Percentiles rank a stretch among this genome's conserved stretches.
These are phyloP conservation scores for Cydonia oblonga DNA, from an alignment of 331 rosid species.

Conservation along the genomic window DNA sequence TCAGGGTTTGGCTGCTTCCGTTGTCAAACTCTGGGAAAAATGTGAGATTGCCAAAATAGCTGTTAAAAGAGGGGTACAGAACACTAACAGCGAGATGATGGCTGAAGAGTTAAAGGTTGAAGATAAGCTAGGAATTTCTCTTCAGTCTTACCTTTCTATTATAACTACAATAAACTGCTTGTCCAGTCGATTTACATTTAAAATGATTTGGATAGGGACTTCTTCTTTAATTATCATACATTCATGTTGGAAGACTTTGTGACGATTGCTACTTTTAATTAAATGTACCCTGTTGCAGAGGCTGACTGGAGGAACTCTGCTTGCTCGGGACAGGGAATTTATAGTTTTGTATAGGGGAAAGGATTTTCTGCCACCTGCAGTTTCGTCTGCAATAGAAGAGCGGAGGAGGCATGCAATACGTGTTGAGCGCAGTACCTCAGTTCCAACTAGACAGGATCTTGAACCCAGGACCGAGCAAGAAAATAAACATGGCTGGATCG, in stretches of 20 bases:
- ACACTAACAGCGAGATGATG: slow-evolving; percentile 71
- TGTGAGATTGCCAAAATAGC: slow-evolving; percentile 91
- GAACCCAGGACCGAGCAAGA: slow-evolving; percentile 23
- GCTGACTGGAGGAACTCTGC: slow-evolving; percentile 83
- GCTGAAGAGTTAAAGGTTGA: slow-evolving; percentile 84
- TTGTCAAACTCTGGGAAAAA: slow-evolving; percentile 84
- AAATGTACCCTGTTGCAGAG: slow-evolving; percentile 34
- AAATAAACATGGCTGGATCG: slow-evolving; percentile 14
- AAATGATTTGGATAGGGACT: neutral
- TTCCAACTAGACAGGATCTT: slow-evolving; percentile 12
- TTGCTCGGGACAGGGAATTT: slow-evolving; percentile 76
- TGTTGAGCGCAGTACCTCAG: slow-evolving; percentile 14
- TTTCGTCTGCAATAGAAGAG: slow-evolving; percentile 78
- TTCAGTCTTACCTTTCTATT: neutral
- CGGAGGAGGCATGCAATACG: slow-evolving; percentile 36
- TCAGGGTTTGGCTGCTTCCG: slow-evolving; percentile 83
- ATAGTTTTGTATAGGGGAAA: slow-evolving; percentile 82
- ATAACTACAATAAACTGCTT: neutral
- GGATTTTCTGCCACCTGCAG: slow-evolving; percentile 81
- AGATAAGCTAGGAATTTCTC: slow-evolving; percentile 1
- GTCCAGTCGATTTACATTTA: neutral
- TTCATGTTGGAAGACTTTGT: neutral
- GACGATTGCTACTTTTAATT: neutral
- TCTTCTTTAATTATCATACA: neutral
- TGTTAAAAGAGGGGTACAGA: slow-evolving; percentile 86